Conservation (phyloP, 129 eudicot genomes). For the Chrysanthemum lavandulifolium region DNA sequence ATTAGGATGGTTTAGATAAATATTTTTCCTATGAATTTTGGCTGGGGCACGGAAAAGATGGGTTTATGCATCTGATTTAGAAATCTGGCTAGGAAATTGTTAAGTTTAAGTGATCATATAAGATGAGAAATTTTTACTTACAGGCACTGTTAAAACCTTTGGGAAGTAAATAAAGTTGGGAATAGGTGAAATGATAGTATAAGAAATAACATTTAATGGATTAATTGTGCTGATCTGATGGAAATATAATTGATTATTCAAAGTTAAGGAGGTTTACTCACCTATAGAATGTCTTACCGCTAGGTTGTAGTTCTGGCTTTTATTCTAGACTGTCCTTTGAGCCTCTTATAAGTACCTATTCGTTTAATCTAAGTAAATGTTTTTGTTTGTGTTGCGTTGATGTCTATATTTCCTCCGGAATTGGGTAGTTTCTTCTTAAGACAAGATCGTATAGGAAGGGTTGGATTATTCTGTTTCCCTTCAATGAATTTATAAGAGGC, state of each 20-base stretch:
- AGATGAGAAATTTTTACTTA: slow-evolving; percentile 13
- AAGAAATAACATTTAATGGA: background rate
- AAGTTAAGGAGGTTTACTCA: background rate
- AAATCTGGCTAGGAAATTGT: background rate
- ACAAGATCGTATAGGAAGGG: too few relatives aligned
- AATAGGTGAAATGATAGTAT: background rate
- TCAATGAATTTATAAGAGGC: too few relatives aligned
- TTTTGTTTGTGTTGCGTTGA: background rate
- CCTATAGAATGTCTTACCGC: background rate
- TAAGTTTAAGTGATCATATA: background rate
- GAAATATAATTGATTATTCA: background rate
- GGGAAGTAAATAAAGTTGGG: background rate
- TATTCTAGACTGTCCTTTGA: background rate
- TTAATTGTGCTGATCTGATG: background rate
- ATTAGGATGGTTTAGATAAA: slow-evolving; percentile 2
- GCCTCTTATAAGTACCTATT: background rate
- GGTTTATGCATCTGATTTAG: background rate
- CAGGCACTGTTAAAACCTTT: background rate
- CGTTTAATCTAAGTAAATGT: background rate
- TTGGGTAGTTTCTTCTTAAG: too few relatives aligned
- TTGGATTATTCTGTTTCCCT: too few relatives aligned
- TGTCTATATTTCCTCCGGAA: background rate
- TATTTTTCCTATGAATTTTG: slow-evolving; percentile 2
- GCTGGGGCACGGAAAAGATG: background rate
- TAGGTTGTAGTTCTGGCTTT: background rate